Conservation (phyloP, 78 protist species). For the Dictyostelium intermedium region DNA sequence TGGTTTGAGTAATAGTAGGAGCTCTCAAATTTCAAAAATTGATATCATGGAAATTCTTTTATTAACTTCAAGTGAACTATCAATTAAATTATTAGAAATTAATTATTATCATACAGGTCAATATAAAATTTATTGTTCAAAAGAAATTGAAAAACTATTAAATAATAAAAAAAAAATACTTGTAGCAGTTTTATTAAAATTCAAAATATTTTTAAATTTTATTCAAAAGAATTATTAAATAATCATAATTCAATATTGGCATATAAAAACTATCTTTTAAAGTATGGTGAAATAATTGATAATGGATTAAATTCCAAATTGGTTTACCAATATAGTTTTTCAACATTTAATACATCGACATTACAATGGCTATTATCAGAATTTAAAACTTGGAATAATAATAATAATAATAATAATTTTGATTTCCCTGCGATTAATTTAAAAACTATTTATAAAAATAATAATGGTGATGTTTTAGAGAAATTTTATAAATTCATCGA, state of each 20-base stretch:
- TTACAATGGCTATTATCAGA: not conserved
- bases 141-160: not conserved
- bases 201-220: too few relatives aligned
- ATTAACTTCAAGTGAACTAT: not conserved
- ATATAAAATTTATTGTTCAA: too few relatives aligned
- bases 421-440: not conserved
- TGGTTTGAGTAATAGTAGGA: not conserved
- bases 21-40: not conserved
- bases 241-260: not conserved
- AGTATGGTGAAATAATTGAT: not conserved
- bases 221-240: not conserved
- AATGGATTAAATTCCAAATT: not conserved
- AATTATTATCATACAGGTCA: not conserved
- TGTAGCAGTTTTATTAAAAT: too few relatives aligned
- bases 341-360: not conserved
- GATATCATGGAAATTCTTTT: not conserved
- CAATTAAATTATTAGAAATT: not conserved
- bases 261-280: not conserved
- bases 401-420: too few relatives aligned
- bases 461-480: too few relatives aligned
- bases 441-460: too few relatives aligned
- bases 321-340: not conserved
- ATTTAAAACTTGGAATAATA: not conserved
- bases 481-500: too few relatives aligned
- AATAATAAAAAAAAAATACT: too few relatives aligned